These are phyloP conservation scores for Sporothrix schenckii DNA, from an alignment of 2,329 filamentous ascomycete species.

Conservation along the genomic window DNA sequence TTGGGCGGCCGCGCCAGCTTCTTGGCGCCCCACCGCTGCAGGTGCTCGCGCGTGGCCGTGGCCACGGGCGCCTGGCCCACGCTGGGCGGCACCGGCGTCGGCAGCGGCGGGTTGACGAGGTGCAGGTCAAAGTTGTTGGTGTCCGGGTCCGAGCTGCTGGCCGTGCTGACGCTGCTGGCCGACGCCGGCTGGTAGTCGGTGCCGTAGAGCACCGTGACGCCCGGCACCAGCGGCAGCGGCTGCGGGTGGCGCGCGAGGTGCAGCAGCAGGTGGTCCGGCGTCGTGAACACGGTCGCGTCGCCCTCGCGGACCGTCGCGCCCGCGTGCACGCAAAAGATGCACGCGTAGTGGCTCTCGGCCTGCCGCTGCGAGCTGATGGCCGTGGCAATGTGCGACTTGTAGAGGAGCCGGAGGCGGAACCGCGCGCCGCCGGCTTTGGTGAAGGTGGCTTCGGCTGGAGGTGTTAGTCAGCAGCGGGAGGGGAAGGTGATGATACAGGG, in stretches of 20 bases:
- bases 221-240: constrained; percentile 46
- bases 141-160: constrained; percentile 31
- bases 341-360: constrained; percentile 45
- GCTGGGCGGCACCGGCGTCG: constrained; percentile 40
- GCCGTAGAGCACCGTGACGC: constrained; percentile 47
- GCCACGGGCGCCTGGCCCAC: constrained; percentile 44
- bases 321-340: constrained; percentile 47
- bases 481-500: too few relatives aligned
- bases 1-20: constrained; percentile 43
- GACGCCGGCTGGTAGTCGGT: constrained; percentile 35
- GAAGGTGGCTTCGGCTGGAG: constrained; percentile 44
- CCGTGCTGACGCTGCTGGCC: constrained; percentile 26
- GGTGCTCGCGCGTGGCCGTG: constrained; percentile 43
- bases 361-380: constrained; percentile 38
- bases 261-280: constrained; percentile 45
- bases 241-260: constrained; percentile 49
- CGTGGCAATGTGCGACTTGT: constrained; percentile 49
- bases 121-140: constrained; percentile 46
- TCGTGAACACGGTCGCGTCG: constrained; percentile 49
- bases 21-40: constrained; percentile 44
- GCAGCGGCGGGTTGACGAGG: constrained; percentile 42
- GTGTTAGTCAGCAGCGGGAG: constrained; percentile 10
- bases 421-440: constrained; percentile 42
- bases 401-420: constrained; percentile 49
- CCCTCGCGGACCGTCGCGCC: constrained; percentile 45